A percentile compares a stretch with the other conserved stretches of the same genome.
These are phyloP conservation scores for Coniferiporia weirii DNA, from an alignment of 1,284 basidiomycete species.

Conservation along the genomic window DNA sequence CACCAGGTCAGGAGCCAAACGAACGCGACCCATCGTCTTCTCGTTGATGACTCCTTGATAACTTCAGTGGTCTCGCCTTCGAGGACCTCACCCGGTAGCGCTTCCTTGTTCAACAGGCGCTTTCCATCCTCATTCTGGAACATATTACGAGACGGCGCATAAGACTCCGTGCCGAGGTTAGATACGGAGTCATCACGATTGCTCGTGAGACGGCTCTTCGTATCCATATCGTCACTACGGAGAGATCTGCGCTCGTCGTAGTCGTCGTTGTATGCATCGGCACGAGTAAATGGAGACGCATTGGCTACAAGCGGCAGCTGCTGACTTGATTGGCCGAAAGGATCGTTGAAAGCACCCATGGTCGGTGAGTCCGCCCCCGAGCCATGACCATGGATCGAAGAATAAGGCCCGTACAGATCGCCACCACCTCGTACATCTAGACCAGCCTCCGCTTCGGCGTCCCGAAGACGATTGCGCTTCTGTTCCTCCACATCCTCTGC, in stretches of 20 bases:
- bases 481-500: slow-evolving; percentile 80
- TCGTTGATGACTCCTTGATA: slow-evolving; percentile 72
- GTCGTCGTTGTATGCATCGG: slow-evolving; percentile 66
- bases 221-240: slow-evolving; percentile 73
- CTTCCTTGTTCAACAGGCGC: slow-evolving; percentile 74
- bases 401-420: slow-evolving; percentile 78
- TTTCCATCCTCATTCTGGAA: slow-evolving; percentile 78
- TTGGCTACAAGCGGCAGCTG: slow-evolving; percentile 72
- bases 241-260: slow-evolving; percentile 76
- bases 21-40: slow-evolving; percentile 83
- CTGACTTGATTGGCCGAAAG: slow-evolving; percentile 52
- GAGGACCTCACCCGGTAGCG: slow-evolving; percentile 71
- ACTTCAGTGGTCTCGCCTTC: slow-evolving; percentile 87
- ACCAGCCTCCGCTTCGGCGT: slow-evolving; percentile 73
- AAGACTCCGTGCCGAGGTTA: slow-evolving; percentile 75
- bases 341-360: slow-evolving; percentile 44
- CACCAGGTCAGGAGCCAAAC: slow-evolving; percentile 93
- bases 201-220: slow-evolving; percentile 66
- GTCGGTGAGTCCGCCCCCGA: slow-evolving; percentile 36
- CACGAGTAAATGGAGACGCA: slow-evolving; percentile 71
- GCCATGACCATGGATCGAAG: slow-evolving; percentile 39
- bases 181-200: slow-evolving; percentile 74
- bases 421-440: slow-evolving; percentile 62
- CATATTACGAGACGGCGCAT: slow-evolving; percentile 93
- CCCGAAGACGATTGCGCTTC: slow-evolving; percentile 67